A percentile compares a stretch with the other conserved stretches of the same genome.
Evolutionary conservation across 352 stramenopile genomes (phyloP).

Genomic region (Phytophthora pseudosyringae): DNA sequence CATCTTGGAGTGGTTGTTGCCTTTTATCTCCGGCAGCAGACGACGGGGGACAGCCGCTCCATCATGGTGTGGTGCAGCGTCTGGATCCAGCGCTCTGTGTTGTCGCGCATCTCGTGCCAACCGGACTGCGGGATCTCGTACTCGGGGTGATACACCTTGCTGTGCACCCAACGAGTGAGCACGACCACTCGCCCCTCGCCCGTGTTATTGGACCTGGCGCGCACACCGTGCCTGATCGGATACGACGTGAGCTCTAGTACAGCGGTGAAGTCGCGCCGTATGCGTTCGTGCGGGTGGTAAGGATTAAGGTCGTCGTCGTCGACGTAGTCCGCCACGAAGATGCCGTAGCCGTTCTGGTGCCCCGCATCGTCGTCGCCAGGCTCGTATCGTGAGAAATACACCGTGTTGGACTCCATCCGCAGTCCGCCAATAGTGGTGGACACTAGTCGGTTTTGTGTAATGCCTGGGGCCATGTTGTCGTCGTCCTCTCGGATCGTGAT

Average conservation of each 20-base stretch:
- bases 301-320: constrained; percentile 55
- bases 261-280: constrained; percentile 48
- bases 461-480: constrained; percentile 36
- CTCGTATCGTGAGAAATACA: constrained; percentile 47
- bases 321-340: constrained; percentile 55
- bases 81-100: constrained; percentile 46
- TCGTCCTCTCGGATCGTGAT: constrained; percentile 59
- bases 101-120: constrained; percentile 43
- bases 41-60: constrained; percentile 35
- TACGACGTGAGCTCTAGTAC: constrained; percentile 39
- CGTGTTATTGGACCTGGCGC: constrained; percentile 32
- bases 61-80: constrained; percentile 43
- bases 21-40: constrained; percentile 31
- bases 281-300: constrained; percentile 47
- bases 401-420: constrained; percentile 53
- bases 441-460: constrained; percentile 52
- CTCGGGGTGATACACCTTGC: constrained; percentile 41
- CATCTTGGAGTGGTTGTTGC: background rate
- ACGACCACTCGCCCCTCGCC: constrained; percentile 37
- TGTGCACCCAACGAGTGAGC: constrained; percentile 44
- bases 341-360: constrained; percentile 34
- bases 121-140: constrained; percentile 36
- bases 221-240: constrained; percentile 29
- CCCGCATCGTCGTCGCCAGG: constrained; percentile 16
- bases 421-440: constrained; percentile 33